Evolutionary conservation across 2,329 filamentous ascomycete genomes (phyloP).

Genomic region (Paracamarosporium sp.): DNA sequence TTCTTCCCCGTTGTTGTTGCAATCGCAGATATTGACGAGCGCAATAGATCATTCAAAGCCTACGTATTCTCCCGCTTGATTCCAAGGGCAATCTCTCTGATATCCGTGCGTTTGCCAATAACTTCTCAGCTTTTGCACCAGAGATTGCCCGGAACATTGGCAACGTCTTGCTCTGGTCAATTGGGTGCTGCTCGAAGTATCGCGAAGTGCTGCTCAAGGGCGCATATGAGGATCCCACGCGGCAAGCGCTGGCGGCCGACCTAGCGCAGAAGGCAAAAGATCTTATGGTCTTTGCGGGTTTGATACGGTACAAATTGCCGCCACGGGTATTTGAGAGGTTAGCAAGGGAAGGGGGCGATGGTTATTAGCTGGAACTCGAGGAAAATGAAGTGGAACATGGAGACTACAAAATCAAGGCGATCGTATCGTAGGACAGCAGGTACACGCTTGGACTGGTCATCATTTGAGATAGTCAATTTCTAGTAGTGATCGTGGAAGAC

Average conservation of each 20-base stretch:
- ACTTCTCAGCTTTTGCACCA: conserved; percentile 79
- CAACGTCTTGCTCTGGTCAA: conserved; percentile 91
- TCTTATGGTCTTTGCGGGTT: conserved; percentile 89
- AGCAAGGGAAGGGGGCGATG: conserved; percentile 70
- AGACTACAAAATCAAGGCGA: neutral
- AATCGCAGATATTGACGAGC: conserved; percentile 14
- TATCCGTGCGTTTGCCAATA: conserved; percentile 81
- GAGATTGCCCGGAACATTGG: conserved; percentile 89
- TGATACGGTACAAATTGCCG: conserved; percentile 89
- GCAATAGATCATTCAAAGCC: conserved; percentile 70
- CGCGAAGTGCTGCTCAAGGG: conserved; percentile 69
- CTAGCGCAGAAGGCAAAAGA: conserved; percentile 85
- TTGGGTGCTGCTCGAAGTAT: conserved; percentile 82
- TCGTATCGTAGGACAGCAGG: neutral
- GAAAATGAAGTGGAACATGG: neutral
- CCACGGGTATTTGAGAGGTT: conserved; percentile 87
- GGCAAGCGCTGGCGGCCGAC: conserved; percentile 65
- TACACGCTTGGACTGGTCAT: neutral
- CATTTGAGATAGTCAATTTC: neutral
- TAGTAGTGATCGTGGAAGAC: neutral
- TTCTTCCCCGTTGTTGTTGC: neutral
- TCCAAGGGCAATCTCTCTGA: conserved; percentile 76
- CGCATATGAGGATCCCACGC: conserved; percentile 72
- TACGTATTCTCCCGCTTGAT: conserved; percentile 81
- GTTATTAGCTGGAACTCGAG: conserved; percentile 22